A percentile compares a stretch with the other conserved stretches of the same genome.
Conservation (phyloP, 345 rosid species). For the Raphanus sativus region DNA sequence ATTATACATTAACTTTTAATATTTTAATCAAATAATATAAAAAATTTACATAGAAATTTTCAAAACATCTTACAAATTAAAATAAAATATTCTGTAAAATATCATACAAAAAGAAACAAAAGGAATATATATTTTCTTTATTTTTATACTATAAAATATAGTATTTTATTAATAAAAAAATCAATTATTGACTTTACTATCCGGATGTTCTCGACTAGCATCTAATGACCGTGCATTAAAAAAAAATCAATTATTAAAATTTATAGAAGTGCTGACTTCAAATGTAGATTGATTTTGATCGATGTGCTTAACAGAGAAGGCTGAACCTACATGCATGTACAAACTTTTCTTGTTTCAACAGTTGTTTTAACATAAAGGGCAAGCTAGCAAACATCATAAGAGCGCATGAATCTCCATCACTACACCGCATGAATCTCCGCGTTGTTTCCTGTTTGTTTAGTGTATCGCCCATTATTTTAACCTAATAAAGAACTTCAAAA, state of each 20-base stretch:
- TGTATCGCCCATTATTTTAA: not conserved
- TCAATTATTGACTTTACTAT: too few relatives aligned
- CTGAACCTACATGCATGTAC: not conserved
- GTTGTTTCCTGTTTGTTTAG: slow-evolving; percentile 8
- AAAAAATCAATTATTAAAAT: too few relatives aligned
- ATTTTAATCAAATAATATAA: too few relatives aligned
- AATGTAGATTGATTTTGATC: not conserved
- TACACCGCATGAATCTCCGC: slow-evolving; percentile 32
- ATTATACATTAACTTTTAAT: too few relatives aligned
- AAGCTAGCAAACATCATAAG: not conserved
- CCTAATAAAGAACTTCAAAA: not conserved
- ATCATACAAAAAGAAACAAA: too few relatives aligned
- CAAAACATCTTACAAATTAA: too few relatives aligned
- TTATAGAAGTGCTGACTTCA: not conserved
- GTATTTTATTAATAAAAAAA: not conserved
- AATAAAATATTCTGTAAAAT: too few relatives aligned
- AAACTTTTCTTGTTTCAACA: not conserved
- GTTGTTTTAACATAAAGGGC: not conserved
- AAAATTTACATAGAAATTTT: too few relatives aligned
- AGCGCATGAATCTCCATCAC: slow-evolving; percentile 19
- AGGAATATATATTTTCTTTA: too few relatives aligned
- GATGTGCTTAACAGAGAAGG: not conserved
- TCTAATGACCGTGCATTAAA: too few relatives aligned
- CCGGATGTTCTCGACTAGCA: too few relatives aligned
- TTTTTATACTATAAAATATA: too few relatives aligned